Conservation (phyloP, 2,329 filamentous ascomycete species). For the Colletotrichum theobromicola region DNA sequence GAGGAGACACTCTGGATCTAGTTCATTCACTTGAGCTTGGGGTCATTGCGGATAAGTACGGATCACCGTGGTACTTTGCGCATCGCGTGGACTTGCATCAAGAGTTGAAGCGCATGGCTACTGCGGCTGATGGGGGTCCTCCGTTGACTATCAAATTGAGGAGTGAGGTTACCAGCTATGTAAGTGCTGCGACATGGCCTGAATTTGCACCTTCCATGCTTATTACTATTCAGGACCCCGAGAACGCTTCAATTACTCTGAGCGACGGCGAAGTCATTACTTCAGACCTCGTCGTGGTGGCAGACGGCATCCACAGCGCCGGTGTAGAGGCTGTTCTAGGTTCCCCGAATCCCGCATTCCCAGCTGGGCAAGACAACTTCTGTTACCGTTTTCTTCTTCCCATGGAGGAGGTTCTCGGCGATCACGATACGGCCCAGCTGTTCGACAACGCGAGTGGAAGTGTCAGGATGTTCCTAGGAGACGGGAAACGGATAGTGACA, state of each 20-base stretch:
- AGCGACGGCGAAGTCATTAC: conserved; percentile 28
- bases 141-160: conserved; percentile 29
- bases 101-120: conserved; percentile 38
- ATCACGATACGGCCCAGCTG: conserved; percentile 25
- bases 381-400: conserved; percentile 43
- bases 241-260: conserved; percentile 31
- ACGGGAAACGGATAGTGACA: conserved; percentile 31
- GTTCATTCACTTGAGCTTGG: conserved; percentile 23
- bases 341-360: conserved; percentile 29
- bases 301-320: conserved; percentile 47
- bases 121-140: conserved; percentile 27
- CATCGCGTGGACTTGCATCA: conserved; percentile 47
- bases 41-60: background rate
- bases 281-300: conserved; percentile 47
- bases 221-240: conserved; percentile 23
- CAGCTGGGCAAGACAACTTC: conserved; percentile 33
- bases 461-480: conserved; percentile 6
- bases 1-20: background rate
- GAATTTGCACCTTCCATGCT: background rate
- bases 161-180: conserved; percentile 30
- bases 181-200: conserved; percentile 14
- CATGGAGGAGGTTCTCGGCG: conserved; percentile 31
- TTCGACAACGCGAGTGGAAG: conserved; percentile 23
- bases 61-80: conserved; percentile 32
- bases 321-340: conserved; percentile 34